These are phyloP conservation scores for Paspalum vaginatum DNA, from an alignment of 176 grass and related monocot genomes.

Conservation along the genomic window DNA sequence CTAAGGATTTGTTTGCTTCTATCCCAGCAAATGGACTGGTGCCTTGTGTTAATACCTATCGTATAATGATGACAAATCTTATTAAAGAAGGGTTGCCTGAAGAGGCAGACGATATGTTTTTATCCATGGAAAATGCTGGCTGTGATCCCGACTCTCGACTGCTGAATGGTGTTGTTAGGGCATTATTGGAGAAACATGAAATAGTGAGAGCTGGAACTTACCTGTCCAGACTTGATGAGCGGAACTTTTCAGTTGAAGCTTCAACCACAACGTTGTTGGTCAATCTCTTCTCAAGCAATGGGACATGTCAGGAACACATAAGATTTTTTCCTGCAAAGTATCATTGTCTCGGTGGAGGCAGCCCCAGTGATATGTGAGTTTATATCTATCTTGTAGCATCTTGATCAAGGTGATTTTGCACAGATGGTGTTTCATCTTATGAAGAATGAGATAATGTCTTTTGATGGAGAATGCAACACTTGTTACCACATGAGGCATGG, in stretches of 20 bases:
- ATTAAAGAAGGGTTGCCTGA: conserved; percentile 15
- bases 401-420: too few species aligned
- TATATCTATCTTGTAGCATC: too few species aligned
- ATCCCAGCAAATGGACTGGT: neutral
- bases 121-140: neutral
- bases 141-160: neutral
- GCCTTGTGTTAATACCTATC: neutral
- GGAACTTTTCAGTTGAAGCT: neutral
- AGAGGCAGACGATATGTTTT: neutral
- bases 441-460: too few species aligned
- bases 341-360: too few species aligned
- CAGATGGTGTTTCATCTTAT: too few species aligned
- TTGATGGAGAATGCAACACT: too few species aligned
- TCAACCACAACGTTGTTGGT: neutral
- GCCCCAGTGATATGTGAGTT: too few species aligned
- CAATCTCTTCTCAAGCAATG: neutral
- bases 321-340: neutral
- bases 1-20: neutral
- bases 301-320: neutral
- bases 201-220: neutral
- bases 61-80: neutral
- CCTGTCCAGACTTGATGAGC: neutral
- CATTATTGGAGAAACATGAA: neutral
- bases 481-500: too few species aligned
- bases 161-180: neutral